phyloP scores from a whole-genome alignment of 1,284 basidiomycete species.

The Ustilago esculenta region DNA sequence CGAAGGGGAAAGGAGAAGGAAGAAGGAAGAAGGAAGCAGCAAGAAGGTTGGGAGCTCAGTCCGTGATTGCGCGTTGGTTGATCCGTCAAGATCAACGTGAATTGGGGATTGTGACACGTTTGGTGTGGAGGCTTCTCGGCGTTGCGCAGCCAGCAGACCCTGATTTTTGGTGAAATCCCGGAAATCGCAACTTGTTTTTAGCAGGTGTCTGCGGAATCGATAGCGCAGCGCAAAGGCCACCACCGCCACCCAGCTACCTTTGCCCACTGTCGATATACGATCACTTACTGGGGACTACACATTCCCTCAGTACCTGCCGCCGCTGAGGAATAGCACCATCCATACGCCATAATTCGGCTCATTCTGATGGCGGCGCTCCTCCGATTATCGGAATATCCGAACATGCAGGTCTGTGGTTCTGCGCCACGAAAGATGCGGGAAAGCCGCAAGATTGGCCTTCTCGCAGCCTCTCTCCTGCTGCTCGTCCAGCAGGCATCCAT shows the following conservation, averaged over 20 bases:
- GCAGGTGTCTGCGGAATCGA: neutral
- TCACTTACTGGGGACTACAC: too few species aligned
- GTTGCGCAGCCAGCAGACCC: constrained; percentile 1
- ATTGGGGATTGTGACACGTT: neutral
- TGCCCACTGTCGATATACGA: too few species aligned
- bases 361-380: constrained; percentile 12
- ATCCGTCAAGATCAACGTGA: too few species aligned
- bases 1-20: too few species aligned
- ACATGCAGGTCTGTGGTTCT: constrained; percentile 8
- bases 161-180: constrained; percentile 3
- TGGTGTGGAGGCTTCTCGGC: constrained; percentile 17
- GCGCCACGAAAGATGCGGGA: constrained; percentile 4
- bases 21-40: neutral
- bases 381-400: neutral
- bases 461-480: constrained; percentile 17
- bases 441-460: constrained; percentile 1
- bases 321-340: too few species aligned
- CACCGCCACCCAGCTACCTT: too few species aligned
- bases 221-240: constrained; percentile 1
- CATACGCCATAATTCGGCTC: too few species aligned
- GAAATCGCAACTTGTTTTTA: constrained; percentile 6
- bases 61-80: constrained; percentile 10
- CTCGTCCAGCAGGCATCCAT: constrained; percentile 6
- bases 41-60: too few species aligned
- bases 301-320: too few species aligned